Conservation (phyloP, 2,329 filamentous ascomycete species). For the Penicillium sp. region DNA sequence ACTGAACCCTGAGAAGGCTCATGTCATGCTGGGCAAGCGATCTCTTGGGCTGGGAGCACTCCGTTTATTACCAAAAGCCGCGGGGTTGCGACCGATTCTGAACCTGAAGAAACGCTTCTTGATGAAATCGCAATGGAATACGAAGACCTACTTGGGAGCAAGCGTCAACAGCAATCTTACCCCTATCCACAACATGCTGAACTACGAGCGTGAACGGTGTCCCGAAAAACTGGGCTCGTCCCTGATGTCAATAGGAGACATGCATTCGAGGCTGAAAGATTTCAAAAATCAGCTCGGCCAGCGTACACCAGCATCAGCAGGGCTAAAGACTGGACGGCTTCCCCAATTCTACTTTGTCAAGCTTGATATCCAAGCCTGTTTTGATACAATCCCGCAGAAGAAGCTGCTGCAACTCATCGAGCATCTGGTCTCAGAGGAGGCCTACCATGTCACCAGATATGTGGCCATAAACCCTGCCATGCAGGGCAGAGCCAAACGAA, state of each 20-base stretch:
- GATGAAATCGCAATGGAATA: conserved; percentile 50
- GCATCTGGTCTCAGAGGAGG: conserved; percentile 56
- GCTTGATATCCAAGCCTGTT: conserved; percentile 86
- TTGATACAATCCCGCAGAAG: conserved; percentile 89
- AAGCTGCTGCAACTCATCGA: conserved; percentile 69
- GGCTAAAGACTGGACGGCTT: conserved; percentile 1
- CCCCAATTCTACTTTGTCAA: conserved; percentile 83
- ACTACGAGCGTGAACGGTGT: conserved; percentile 67
- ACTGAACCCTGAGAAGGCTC: conserved; percentile 60
- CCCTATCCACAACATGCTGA: conserved; percentile 75
- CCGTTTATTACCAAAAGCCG: conserved; percentile 78
- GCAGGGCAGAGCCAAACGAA: conserved; percentile 34
- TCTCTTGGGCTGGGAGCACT: conserved; percentile 76
- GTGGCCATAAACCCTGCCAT: conserved; percentile 64
- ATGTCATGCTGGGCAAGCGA: conserved; percentile 61
- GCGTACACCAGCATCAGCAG: background rate
- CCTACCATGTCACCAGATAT: conserved; percentile 74
- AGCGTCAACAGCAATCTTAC: conserved; percentile 72
- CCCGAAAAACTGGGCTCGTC: conserved; percentile 72
- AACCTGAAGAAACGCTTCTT: conserved; percentile 73
- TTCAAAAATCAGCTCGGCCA: conserved; percentile 58
- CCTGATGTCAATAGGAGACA: conserved; percentile 77
- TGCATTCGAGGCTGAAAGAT: conserved; percentile 70
- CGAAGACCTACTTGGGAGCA: conserved; percentile 52
- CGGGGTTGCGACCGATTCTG: conserved; percentile 78